A percentile compares a stretch with the other conserved stretches of the same genome.
These are phyloP conservation scores for Dryas integrifolia DNA, from an alignment of 331 rosid species.

Conservation along the genomic window DNA sequence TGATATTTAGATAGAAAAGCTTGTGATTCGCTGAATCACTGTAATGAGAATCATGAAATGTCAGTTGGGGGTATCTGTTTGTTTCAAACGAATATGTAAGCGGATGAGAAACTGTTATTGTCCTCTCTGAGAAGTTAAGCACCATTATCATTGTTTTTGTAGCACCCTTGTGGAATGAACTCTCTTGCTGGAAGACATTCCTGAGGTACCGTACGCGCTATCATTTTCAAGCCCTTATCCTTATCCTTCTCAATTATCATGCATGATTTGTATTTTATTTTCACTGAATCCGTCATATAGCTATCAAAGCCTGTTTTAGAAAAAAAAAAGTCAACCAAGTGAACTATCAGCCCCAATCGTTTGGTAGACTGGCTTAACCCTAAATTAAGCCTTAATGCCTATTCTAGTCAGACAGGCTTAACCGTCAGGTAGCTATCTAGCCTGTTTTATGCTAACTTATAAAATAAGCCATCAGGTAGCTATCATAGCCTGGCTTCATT, in stretches of 20 bases:
- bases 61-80: constrained; percentile 6
- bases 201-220: neutral
- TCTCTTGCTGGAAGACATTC: neutral
- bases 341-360: no score
- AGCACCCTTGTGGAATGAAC: neutral
- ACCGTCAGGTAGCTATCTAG: no score
- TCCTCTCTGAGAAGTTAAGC: neutral
- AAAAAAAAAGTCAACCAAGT: no score
- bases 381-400: no score
- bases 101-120: neutral
- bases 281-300: neutral
- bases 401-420: no score
- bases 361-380: no score
- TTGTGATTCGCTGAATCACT: constrained; percentile 17
- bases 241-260: neutral
- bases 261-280: neutral
- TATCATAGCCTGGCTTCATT: no score
- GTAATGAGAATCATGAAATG: constrained; percentile 15
- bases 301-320: no score
- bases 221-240: neutral
- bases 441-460: no score
- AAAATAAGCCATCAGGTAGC: no score
- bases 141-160: neutral
- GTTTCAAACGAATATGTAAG: neutral
- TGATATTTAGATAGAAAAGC: constrained; percentile 40